Percentiles rank a stretch among this genome's conserved stretches.
These are phyloP conservation scores for Rhodotorula sp. DNA, from an alignment of 1,284 basidiomycete species.

Conservation along the genomic window DNA sequence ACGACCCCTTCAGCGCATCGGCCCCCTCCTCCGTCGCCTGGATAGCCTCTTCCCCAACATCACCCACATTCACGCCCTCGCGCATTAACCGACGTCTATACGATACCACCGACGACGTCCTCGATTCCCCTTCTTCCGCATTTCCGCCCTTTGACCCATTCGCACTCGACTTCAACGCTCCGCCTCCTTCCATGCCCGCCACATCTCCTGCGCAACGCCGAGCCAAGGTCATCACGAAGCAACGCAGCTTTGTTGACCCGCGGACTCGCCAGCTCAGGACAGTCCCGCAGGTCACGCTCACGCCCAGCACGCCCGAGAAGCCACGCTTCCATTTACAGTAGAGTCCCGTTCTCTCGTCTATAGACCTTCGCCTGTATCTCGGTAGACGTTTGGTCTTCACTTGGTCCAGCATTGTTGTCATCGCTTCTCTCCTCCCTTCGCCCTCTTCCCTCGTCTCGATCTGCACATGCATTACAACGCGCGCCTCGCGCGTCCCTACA, in stretches of 20 bases:
- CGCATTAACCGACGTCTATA: not conserved
- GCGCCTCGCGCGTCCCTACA: not conserved
- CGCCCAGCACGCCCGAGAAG: slow-evolving; percentile 14
- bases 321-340: not conserved
- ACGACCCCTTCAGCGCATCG: slow-evolving; percentile 5
- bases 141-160: slow-evolving; percentile 17
- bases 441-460: too few relatives aligned
- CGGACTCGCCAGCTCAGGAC: slow-evolving; percentile 5
- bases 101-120: too few relatives aligned
- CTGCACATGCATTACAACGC: too few relatives aligned
- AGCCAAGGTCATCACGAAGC: slow-evolving; percentile 7
- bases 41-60: slow-evolving; percentile 1
- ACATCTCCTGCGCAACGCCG: not conserved
- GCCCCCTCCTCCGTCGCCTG: not conserved
- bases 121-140: not conserved
- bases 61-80: not conserved
- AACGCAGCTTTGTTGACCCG: slow-evolving; percentile 17
- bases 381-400: too few relatives aligned
- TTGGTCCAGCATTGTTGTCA: too few relatives aligned
- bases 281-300: slow-evolving; percentile 6
- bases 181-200: not conserved
- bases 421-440: too few relatives aligned
- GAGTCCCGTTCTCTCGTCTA: too few relatives aligned
- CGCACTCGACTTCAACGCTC: not conserved
- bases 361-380: too few relatives aligned